Conservation (phyloP, 495 filamentous ascomycete species). For the Annulohypoxylon moriforme region DNA sequence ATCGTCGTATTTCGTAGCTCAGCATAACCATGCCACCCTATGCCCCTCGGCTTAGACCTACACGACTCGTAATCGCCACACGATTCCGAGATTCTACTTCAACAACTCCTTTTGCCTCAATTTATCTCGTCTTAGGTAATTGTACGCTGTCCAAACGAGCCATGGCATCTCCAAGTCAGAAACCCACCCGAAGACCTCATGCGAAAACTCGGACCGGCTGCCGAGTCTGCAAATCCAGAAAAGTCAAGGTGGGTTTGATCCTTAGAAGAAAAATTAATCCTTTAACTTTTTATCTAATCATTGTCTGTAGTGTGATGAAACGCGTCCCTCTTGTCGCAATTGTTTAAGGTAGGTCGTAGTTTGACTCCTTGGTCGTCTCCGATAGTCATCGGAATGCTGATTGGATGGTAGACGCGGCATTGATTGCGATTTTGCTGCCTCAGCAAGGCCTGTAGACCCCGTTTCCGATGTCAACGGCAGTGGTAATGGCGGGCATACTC, state of each 20-base stretch:
- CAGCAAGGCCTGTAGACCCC: background rate
- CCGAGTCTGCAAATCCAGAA: constrained; percentile 42
- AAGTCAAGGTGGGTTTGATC: constrained; percentile 36
- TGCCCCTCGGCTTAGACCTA: background rate
- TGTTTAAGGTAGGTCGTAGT: constrained; percentile 27
- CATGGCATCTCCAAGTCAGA: constrained; percentile 31
- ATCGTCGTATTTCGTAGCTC: constrained; percentile 25
- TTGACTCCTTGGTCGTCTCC: background rate
- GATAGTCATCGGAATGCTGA: constrained; percentile 15
- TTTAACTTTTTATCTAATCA: background rate
- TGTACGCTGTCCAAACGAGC: background rate
- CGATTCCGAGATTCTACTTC: constrained; percentile 24
- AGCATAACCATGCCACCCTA: background rate
- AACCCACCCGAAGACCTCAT: constrained; percentile 36
- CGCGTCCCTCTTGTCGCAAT: constrained; percentile 39
- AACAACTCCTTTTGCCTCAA: constrained; percentile 5
- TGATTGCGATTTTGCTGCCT: constrained; percentile 33
- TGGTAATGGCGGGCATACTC: constrained; percentile 15
- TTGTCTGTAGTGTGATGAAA: constrained; percentile 36
- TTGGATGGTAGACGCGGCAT: constrained; percentile 29
- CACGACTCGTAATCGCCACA: constrained; percentile 35
- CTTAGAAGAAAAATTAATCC: background rate
- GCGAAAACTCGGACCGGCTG: constrained; percentile 42
- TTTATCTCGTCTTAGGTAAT: background rate
- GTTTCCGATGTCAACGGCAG: background rate